Percentiles rank a stretch among this genome's conserved stretches.
Conservation (phyloP, 345 rosid genomes). For the Geranium brycei region DNA sequence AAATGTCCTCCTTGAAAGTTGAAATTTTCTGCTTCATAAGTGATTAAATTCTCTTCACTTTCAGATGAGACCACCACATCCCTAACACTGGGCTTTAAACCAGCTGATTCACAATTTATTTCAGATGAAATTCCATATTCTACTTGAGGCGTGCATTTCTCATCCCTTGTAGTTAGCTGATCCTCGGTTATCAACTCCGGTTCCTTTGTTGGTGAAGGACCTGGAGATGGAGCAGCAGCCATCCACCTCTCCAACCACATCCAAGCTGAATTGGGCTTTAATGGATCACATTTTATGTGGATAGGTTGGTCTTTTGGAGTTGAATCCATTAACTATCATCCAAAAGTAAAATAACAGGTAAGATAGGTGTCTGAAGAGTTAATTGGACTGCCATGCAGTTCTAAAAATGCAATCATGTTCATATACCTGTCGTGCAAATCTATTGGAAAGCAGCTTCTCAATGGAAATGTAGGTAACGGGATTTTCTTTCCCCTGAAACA, state of each 20-base stretch:
- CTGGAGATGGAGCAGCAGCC: slow-evolving; percentile 33
- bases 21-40: slow-evolving; percentile 20
- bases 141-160: slow-evolving; percentile 11
- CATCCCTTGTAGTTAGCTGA: slow-evolving; percentile 23
- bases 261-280: slow-evolving; percentile 75
- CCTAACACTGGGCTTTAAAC: slow-evolving; percentile 13
- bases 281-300: slow-evolving; percentile 65
- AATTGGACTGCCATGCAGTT: slow-evolving; percentile 2
- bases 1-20: slow-evolving; percentile 16
- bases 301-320: slow-evolving; percentile 55
- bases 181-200: slow-evolving; percentile 21
- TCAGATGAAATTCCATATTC: slow-evolving; percentile 21
- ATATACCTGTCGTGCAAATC: slow-evolving; percentile 79
- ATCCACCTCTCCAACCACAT: slow-evolving; percentile 96
- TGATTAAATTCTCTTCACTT: slow-evolving; percentile 29
- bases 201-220: slow-evolving; percentile 25
- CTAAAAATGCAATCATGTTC: slow-evolving; percentile 4
- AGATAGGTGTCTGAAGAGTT: slow-evolving; percentile 4
- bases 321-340: slow-evolving; percentile 65
- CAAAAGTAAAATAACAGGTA: slow-evolving; percentile 10
- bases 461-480: slow-evolving; percentile 31
- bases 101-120: slow-evolving; percentile 20
- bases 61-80: slow-evolving; percentile 20
- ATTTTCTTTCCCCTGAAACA: slow-evolving; percentile 36
- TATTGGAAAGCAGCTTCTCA: slow-evolving; percentile 58